Evolutionary conservation across 768 basidiomycete genomes (phyloP).

Genomic region (Galerina marginata): DNA sequence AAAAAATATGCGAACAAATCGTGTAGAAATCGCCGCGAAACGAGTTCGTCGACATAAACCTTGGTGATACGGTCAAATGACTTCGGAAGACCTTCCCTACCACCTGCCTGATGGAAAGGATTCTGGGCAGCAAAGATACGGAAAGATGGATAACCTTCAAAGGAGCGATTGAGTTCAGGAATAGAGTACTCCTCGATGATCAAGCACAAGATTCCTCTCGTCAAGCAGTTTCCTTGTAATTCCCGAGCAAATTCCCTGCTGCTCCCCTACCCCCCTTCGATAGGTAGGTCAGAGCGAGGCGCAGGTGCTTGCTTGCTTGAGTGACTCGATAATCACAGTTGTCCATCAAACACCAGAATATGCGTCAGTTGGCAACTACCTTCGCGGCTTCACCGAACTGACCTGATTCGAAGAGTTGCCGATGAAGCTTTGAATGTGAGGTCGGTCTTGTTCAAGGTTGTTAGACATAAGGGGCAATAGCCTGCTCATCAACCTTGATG

Average conservation of each 20-base stretch:
- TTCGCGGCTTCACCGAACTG: too few species aligned
- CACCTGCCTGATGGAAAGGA: slow-evolving; percentile 93
- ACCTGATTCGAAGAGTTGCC: too few species aligned
- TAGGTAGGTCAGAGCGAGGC: slow-evolving; percentile 83
- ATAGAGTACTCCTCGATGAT: slow-evolving; percentile 93
- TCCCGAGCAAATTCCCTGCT: slow-evolving; percentile 95
- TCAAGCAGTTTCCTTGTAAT: slow-evolving; percentile 95
- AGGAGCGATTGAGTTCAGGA: slow-evolving; percentile 91
- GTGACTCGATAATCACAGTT: too few species aligned
- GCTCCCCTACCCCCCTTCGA: slow-evolving; percentile 73
- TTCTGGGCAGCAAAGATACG: slow-evolving; percentile 98
- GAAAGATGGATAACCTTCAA: slow-evolving; percentile 89
- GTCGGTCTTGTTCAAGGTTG: too few species aligned
- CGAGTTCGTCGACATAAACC: slow-evolving; percentile 89
- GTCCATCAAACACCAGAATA: too few species aligned
- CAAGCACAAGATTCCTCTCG: slow-evolving; percentile 98
- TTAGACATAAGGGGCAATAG: too few species aligned
- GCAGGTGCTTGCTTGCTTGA: too few species aligned
- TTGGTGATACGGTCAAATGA: slow-evolving; percentile 99
- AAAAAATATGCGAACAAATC: slow-evolving; percentile 79
- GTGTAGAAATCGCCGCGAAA: slow-evolving; percentile 72
- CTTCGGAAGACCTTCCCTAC: slow-evolving; percentile 95
- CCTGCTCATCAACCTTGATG: too few species aligned
- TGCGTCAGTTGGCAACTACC: too few species aligned
- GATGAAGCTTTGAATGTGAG: too few species aligned